Percentiles rank a stretch among this genome's conserved stretches.
phyloP scores from a whole-genome alignment of 345 rosid genomes.

The Syzygium aromaticum region DNA sequence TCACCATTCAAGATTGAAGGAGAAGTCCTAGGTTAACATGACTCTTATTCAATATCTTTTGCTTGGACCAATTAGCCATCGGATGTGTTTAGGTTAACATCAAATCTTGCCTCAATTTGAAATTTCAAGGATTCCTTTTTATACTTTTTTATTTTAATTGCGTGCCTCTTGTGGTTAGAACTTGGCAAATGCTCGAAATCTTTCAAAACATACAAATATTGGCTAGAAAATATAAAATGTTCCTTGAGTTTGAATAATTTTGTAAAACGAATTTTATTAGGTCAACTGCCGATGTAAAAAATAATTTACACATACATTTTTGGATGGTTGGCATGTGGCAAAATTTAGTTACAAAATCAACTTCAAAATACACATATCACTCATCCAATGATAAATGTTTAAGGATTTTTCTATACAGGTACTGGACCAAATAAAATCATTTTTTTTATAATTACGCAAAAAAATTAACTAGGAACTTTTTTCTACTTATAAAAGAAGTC shows the following conservation, averaged over 20 bases:
- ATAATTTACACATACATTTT: too few species aligned
- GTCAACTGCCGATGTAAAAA: background rate
- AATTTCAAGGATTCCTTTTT: background rate
- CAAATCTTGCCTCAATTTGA: background rate
- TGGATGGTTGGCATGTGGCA: background rate
- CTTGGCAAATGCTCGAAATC: background rate
- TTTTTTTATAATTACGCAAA: too few species aligned
- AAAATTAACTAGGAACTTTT: background rate
- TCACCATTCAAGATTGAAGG: too few species aligned
- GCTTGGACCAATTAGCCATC: background rate
- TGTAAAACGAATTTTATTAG: too few species aligned
- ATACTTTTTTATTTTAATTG: too few species aligned
- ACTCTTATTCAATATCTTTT: background rate
- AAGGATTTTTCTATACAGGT: background rate
- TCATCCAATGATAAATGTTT: background rate
- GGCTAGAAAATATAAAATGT: background rate
- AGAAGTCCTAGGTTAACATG: background rate
- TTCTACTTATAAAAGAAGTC: background rate
- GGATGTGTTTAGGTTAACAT: background rate
- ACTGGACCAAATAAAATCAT: background rate
- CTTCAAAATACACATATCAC: too few species aligned
- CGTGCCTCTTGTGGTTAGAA: background rate
- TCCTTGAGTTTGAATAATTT: background rate
- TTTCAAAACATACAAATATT: background rate
- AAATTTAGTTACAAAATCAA: too few species aligned